Evolutionary conservation across 129 eudicot genomes (phyloP).

Genomic region (Centella asiatica): DNA sequence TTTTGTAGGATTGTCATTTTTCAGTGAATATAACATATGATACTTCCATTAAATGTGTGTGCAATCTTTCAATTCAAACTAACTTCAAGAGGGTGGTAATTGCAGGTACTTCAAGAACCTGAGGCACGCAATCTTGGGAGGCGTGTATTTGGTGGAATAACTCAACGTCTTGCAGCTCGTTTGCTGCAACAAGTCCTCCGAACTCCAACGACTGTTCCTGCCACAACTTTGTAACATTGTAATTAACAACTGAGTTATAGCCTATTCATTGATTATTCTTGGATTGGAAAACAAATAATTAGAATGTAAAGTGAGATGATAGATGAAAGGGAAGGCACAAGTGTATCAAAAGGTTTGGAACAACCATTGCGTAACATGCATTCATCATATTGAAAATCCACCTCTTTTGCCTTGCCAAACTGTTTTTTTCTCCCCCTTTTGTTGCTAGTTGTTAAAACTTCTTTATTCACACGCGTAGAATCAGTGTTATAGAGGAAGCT

Average conservation of each 20-base stretch:
- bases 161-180: conserved; percentile 91
- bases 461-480: no score
- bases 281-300: neutral
- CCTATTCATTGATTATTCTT: neutral
- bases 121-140: conserved; percentile 79
- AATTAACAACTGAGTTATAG: conserved; percentile 1
- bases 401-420: neutral
- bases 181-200: conserved; percentile 91
- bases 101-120: conserved; percentile 83
- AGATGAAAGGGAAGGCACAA: neutral
- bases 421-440: no score
- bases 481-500: no score
- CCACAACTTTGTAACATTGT: conserved; percentile 22
- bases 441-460: no score
- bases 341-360: neutral
- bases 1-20: neutral
- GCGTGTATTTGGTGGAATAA: conserved; percentile 81
- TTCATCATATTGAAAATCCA: neutral
- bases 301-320: neutral
- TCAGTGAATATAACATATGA: neutral
- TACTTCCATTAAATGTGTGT: neutral
- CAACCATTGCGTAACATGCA: neutral
- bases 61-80: neutral
- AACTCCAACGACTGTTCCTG: conserved; percentile 39
- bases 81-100: conserved; percentile 1